Evolutionary conservation across 257 asterid species (phyloP), one percentile per base, ranked within the genome.

Genomic region (Gentiana dahurica): DNA sequence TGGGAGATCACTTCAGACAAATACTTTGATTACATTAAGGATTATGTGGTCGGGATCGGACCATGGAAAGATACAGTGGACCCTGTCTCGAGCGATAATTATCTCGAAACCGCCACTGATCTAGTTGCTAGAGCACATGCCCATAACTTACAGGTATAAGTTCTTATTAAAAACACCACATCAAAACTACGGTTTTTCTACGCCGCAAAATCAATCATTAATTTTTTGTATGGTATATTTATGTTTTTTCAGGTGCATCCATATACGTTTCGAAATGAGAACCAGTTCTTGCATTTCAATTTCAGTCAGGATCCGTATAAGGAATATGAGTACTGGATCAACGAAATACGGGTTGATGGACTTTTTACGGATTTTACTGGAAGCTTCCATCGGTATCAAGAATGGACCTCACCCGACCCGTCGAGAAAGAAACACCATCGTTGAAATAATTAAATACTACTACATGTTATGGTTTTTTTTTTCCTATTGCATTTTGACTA

Each of bases 111-210:
- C 2, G 93, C 97, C 52, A 76, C 79, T 3, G 93, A 82, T 72
- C 89, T 89, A 56, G 86, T 89, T 24, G 85, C 95, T 10, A 75
- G 95, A 72, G 97, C 97, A 34, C 97, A 89, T 64, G 81, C 88
- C 12, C 80, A 33, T 70, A 86, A 84, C 76, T 85, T 89, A 60
- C 95, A 89, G 95, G 95, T 89, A 81, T 45, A 24, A 24, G 24
- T 24, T 24, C 24, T 24, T 24, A 24, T 24, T 24, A 24, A 24
- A 24, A 24, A 24, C 24, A 41, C 46, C 9, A 4, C 10, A 3
- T 41, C 46, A 41, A 41, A 41, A 3, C 24, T 24, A 24, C 24
- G 24, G 24, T 24, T 24, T 24, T 24, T 0, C 24, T 24, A 24
- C 24, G 24, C 24, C 24, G 24, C 24, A 15, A 15, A 24, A 24